phyloP scores from a whole-genome alignment of 768 basidiomycete genomes.

The Termitomyces sp. region DNA sequence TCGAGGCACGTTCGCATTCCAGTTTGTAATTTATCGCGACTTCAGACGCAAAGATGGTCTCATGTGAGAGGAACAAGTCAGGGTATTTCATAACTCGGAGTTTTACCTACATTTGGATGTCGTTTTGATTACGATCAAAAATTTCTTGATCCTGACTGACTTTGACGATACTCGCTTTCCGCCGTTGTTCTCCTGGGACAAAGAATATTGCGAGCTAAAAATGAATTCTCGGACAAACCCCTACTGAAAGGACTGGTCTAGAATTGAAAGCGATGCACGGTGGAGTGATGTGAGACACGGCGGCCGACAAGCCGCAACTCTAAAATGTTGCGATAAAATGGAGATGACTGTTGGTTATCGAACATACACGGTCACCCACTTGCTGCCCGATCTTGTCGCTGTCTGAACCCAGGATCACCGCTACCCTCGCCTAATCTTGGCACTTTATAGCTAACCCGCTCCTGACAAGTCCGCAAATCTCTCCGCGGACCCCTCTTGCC shows the following conservation, averaged over 20 bases:
- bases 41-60: not conserved
- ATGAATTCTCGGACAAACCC: not conserved
- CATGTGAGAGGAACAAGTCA: not conserved
- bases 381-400: not conserved
- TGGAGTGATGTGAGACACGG: slow-evolving; percentile 8
- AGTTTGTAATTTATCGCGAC: not conserved
- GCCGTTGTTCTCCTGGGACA: not conserved
- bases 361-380: slow-evolving; percentile 1
- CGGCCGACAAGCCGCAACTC: slow-evolving; percentile 4
- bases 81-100: not conserved
- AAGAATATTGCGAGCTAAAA: not conserved
- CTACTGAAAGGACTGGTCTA: too few relatives aligned
- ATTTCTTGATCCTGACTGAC: not conserved
- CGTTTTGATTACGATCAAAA: not conserved
- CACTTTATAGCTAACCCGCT: slow-evolving; percentile 5
- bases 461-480: slow-evolving; percentile 2
- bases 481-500: slow-evolving; percentile 4
- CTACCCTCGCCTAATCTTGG: slow-evolving; percentile 1
- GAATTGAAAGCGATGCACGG: not conserved
- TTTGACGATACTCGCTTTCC: not conserved
- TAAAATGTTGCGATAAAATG: slow-evolving; percentile 8
- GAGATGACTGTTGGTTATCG: not conserved
- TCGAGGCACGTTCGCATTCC: not conserved
- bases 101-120: not conserved
- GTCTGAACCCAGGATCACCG: slow-evolving; percentile 2